Evolutionary conservation across 176 grass and related monocot species (phyloP), one percentile per base, ranked within the genome.

Genomic region (Microstegium vimineum): DNA sequence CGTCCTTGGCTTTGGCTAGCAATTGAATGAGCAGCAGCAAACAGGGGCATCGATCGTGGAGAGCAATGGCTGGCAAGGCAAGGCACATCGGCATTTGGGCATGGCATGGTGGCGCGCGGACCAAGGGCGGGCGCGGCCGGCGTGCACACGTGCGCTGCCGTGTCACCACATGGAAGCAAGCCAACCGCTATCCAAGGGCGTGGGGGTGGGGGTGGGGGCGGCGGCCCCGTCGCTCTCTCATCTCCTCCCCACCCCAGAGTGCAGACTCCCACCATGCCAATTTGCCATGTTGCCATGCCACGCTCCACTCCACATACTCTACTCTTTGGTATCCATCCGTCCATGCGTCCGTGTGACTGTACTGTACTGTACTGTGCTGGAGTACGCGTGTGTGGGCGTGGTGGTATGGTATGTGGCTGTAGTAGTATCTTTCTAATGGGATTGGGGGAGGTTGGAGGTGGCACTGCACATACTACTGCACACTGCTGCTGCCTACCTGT

Each of bases 81-180:
- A 3, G 14, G 46, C 46, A 49, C 46, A 49, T 18, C 16, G 46
- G 46, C 46, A 49, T 51, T 16, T 14, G 45, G 49, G 1, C 18
- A 23, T 57, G 56, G 56, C 70, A 47, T 49, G 26, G 59, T 61
- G 92, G 86, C 79, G 78, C 90, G 30, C 76, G 74, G 33, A 77
- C 63, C 78, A 88, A 87, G 64, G 83, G 65, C 22, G 64, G 83
- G 65, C 22, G 28, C 33, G 33, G 36, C 45, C 79, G 86, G 81
- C 60, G 68, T 88, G 90, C 93, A 95, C 94, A 90, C 91, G 91
- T 94, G 90, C 92, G 87, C 81, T 78, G 77, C 80, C 86, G 90
- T 93, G 90, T 89, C 83, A 87, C 69, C 87, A 92, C 85, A 92
- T 85, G 87, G 74, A 84, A 86, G 72, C n/a, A n/a, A n/a, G n/a